Conservation (phyloP, 495 filamentous ascomycete species). For the Pyrenula aspistea region DNA sequence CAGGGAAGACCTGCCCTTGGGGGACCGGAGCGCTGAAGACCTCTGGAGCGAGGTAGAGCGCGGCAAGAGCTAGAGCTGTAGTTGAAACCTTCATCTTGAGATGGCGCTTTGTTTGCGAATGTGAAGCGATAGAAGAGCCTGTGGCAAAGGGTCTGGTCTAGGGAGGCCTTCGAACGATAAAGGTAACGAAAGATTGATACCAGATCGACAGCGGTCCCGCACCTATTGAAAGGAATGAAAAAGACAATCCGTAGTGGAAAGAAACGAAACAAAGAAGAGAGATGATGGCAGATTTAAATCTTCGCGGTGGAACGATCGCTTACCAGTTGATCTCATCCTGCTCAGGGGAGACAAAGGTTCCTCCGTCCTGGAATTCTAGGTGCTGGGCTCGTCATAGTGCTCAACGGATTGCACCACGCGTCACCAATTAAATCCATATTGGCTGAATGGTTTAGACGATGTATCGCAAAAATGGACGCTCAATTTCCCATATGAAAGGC, state of each 20-base stretch:
- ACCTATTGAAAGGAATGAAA: not conserved
- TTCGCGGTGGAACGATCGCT: too few relatives aligned
- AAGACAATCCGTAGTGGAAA: not conserved
- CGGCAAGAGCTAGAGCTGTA: not conserved
- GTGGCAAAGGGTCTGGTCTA: not conserved
- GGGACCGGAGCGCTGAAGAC: not conserved
- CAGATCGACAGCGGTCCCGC: not conserved
- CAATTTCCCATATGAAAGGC: not conserved
- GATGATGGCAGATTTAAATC: not conserved
- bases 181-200: not conserved
- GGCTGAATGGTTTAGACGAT: not conserved
- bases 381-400: too few relatives aligned
- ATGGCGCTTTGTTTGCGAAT: not conserved
- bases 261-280: not conserved
- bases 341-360: too few relatives aligned
- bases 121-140: not conserved
- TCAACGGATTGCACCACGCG: not conserved
- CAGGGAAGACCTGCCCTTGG: not conserved
- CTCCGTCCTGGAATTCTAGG: too few relatives aligned
- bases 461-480: not conserved
- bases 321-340: too few relatives aligned
- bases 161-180: not conserved
- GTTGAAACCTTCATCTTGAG: not conserved
- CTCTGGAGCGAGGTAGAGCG: not conserved
- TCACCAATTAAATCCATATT: not conserved